phyloP scores from a whole-genome alignment of 1,139 yeast species.

The Yamadazyma dushanensis region DNA sequence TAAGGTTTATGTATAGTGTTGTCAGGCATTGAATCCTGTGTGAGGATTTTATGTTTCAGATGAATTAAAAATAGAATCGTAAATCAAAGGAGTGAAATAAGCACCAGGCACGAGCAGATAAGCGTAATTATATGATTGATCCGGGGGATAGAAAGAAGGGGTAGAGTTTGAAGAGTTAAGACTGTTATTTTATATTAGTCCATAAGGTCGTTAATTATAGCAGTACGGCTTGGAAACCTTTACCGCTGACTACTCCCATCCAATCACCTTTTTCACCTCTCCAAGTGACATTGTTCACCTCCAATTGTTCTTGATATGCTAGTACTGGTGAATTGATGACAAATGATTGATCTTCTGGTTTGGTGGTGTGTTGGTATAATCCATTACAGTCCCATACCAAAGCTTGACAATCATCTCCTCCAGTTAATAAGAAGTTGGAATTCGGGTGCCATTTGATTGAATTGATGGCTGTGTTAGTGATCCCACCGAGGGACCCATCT shows the following conservation, averaged over 20 bases:
- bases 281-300: constrained; percentile 81
- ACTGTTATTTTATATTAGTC: background rate
- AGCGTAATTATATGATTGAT: no score
- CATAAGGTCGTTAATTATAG: constrained; percentile 16
- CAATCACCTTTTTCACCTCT: constrained; percentile 63
- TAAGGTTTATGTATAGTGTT: background rate
- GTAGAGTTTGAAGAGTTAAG: no score
- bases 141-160: no score
- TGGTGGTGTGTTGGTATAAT: constrained; percentile 17
- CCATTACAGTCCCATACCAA: constrained; percentile 74
- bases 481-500: constrained; percentile 60
- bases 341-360: constrained; percentile 8
- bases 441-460: constrained; percentile 84
- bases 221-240: constrained; percentile 74
- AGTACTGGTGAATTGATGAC: constrained; percentile 41
- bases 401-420: constrained; percentile 91
- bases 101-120: background rate
- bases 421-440: constrained; percentile 65
- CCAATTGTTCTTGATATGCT: constrained; percentile 61
- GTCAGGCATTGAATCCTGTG: background rate
- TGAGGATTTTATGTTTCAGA: background rate
- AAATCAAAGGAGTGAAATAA: no score
- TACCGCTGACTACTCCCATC: constrained; percentile 81
- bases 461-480: constrained; percentile 58
- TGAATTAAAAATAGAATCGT: constrained; percentile 2